A percentile compares a stretch with the other conserved stretches of the same genome.
Evolutionary conservation across 1,284 basidiomycete species (phyloP).

Genomic region (Schizophyllum amplum): DNA sequence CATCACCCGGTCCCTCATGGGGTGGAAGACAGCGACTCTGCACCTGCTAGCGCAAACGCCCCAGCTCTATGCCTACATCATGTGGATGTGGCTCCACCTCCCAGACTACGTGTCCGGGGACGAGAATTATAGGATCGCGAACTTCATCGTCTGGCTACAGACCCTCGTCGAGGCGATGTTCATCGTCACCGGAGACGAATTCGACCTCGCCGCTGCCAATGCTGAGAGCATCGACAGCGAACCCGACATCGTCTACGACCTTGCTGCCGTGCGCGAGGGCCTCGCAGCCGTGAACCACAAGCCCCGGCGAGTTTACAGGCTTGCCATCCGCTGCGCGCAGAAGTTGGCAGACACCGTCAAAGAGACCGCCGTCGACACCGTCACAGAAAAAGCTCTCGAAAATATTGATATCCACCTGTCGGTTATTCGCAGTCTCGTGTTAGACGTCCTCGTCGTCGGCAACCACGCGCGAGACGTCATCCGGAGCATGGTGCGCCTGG

Average conservation of each 20-base stretch:
- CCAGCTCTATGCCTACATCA: background rate
- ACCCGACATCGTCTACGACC: background rate
- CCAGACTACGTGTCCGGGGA: background rate
- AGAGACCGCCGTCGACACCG: background rate
- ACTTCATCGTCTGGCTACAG: background rate
- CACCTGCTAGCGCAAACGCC: background rate
- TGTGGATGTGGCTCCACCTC: background rate
- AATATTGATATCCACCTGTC: background rate
- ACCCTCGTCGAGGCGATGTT: background rate
- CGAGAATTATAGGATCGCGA: background rate
- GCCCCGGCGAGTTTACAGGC: background rate
- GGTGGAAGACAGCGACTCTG: background rate
- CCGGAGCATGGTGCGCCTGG: background rate
- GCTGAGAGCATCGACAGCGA: background rate
- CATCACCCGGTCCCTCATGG: background rate
- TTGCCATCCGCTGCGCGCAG: background rate
- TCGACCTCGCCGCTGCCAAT: background rate
- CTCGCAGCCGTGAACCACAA: background rate
- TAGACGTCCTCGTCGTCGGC: background rate
- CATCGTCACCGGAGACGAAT: background rate
- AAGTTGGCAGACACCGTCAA: background rate
- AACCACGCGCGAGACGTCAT: background rate
- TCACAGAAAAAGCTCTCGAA: background rate
- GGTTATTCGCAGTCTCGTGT: background rate
- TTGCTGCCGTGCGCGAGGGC: background rate